A percentile compares a stretch with the other conserved stretches of the same genome.
These are phyloP conservation scores for Eimeria falciformis DNA, from an alignment of 169 alveolate genomes.

Conservation along the genomic window DNA sequence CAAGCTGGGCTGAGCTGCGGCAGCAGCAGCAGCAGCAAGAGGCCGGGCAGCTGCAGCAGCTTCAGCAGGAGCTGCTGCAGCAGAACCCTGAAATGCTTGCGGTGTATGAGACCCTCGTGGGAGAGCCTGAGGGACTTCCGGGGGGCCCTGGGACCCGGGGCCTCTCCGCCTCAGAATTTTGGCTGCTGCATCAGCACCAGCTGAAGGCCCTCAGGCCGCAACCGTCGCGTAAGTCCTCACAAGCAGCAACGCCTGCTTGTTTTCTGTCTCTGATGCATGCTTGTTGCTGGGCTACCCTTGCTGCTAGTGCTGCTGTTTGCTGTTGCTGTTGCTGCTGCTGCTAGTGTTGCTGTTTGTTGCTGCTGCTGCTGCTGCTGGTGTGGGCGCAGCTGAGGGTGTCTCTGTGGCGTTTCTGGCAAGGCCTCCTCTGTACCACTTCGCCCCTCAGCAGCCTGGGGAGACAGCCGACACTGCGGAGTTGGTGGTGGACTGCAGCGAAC, in stretches of 20 bases:
- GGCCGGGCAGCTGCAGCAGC: conserved; percentile 10
- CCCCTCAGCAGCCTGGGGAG: not conserved
- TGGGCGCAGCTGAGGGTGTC: conserved; percentile 27
- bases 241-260: not conserved
- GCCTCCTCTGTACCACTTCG: conserved; percentile 16
- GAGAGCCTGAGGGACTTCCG: conserved; percentile 30
- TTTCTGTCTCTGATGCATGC: not conserved
- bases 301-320: not conserved
- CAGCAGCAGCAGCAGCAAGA: conserved; percentile 33
- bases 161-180: conserved; percentile 30
- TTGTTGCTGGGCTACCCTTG: not conserved
- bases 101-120: conserved; percentile 49
- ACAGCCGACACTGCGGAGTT: not conserved
- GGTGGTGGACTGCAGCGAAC: conserved; percentile 68
- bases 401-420: not conserved
- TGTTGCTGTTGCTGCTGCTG: conserved; percentile 29
- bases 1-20: conserved; percentile 4
- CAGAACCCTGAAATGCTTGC: conserved; percentile 5
- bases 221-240: conserved; percentile 44
- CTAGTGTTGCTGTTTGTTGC: not conserved
- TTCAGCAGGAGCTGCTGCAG: conserved; percentile 39
- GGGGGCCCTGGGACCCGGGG: not conserved
- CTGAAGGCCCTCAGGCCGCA: conserved; percentile 53
- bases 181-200: conserved; percentile 70
- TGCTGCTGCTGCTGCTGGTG: conserved; percentile 28